Evolutionary conservation across 2,329 filamentous ascomycete species (phyloP), one percentile per base, ranked within the genome.

Genomic region (Trichoderma endophyticum): DNA sequence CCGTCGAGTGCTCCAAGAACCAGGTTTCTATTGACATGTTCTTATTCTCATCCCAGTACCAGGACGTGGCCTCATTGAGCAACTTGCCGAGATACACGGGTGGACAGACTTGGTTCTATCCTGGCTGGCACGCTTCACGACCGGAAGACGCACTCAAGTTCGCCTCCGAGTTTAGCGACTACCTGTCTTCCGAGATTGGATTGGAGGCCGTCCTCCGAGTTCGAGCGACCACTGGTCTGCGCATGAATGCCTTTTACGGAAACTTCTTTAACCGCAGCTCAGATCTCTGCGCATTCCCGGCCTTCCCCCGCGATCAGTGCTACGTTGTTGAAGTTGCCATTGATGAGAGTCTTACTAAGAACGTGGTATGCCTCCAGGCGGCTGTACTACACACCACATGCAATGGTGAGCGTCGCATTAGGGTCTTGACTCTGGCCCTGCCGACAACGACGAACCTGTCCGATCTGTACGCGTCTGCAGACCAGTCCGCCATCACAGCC

Each of bases 261-360:
- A 99, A 99, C 85, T 99, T 99, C 84, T 99, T 99, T 87, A 99
- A 98, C 85, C 90, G 96, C 77, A 97, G 94, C 80, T 98, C 95
- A 18, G 96, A 99, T 83, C 89, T 99, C 36, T 98, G 96, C 81
- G 96, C 96, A 14, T 99, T 99, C 87, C 96, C 96, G 2, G 95
- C 96, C 0, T 98, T 99, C 86, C 96, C 96, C 36, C 92, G 96
- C 79, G 96, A 99, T 78, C 96, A 99, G 82, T 94, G 93, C 74
- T 98, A 98, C 80, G 96, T 98, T 57, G 95, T 99, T 24, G 96
- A 99, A 82, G 97, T 99, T 70, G 95, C 96, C 15, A 98, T 99
- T 75, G 96, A 99, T 77, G 96, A 99, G 84, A 96, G 90, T 43
- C 86, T 99, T 73, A 93, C 91, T 61, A 97, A 97, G 85, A 94